Conservation (phyloP, 2,329 filamentous ascomycete genomes). For the Xylariaceae sp. region DNA sequence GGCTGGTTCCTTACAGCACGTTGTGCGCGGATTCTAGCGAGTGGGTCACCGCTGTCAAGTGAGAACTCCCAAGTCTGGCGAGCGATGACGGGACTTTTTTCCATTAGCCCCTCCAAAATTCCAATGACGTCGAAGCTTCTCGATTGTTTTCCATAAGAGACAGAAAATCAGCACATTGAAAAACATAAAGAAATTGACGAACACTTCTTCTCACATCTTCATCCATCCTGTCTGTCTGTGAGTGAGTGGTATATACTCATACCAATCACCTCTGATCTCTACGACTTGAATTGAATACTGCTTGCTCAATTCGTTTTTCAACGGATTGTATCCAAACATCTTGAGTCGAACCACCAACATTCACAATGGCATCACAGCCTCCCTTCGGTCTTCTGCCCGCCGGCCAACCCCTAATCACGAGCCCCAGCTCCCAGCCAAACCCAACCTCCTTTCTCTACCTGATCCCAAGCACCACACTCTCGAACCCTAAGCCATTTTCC, state of each 20-base stretch:
- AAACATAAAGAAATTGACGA: not conserved
- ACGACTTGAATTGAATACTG: not conserved
- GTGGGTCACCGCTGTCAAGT: too few species aligned
- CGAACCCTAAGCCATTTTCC: slow-evolving; percentile 51
- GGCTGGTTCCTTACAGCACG: too few species aligned
- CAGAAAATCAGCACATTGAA: not conserved
- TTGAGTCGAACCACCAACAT: not conserved
- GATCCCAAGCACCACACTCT: slow-evolving; percentile 39
- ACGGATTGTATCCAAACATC: too few species aligned
- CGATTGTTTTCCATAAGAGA: not conserved
- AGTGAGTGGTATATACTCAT: not conserved
- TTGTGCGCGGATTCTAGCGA: too few species aligned
- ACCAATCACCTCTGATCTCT: not conserved
- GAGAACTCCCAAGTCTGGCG: not conserved
- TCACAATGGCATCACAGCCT: slow-evolving; percentile 34
- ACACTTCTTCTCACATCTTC: not conserved
- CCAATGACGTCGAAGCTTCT: slow-evolving; percentile 20
- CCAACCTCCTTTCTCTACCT: slow-evolving; percentile 47
- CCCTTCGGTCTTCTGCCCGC: slow-evolving; percentile 58
- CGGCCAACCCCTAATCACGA: slow-evolving; percentile 52
- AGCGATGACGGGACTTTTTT: not conserved
- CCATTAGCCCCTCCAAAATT: slow-evolving; percentile 5
- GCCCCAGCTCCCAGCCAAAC: slow-evolving; percentile 45
- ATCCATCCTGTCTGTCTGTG: too few species aligned
- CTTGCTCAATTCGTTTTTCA: not conserved